phyloP scores from a whole-genome alignment of 2,329 filamentous ascomycete species.

The Trichoderma brevicompactum region DNA sequence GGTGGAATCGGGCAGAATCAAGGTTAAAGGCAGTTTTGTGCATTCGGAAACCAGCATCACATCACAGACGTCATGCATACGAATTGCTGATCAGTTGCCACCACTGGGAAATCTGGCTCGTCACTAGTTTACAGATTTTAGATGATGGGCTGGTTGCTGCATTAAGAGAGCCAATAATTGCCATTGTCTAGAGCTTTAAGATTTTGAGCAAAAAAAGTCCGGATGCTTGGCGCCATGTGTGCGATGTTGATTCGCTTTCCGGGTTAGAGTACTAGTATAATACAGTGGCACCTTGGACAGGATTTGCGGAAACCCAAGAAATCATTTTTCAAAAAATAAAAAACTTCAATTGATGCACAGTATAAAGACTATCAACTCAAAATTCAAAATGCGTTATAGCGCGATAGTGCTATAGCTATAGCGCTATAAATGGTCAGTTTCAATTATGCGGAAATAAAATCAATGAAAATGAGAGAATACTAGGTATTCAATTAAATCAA shows the following conservation, averaged over 20 bases:
- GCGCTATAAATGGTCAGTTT: too few species aligned
- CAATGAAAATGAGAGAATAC: too few species aligned
- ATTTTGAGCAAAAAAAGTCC: neutral
- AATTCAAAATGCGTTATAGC: too few species aligned
- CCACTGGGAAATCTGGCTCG: neutral
- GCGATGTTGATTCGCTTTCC: conserved; percentile 1
- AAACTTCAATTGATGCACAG: too few species aligned
- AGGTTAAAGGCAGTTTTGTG: neutral
- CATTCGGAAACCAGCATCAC: conserved; percentile 1
- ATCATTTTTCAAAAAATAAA: too few species aligned
- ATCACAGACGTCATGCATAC: conserved; percentile 20
- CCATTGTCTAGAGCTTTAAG: neutral
- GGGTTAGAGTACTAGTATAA: neutral
- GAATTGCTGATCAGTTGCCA: conserved; percentile 1
- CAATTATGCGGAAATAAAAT: too few species aligned
- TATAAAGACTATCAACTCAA: too few species aligned
- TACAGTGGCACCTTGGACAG: neutral
- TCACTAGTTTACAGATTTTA: neutral
- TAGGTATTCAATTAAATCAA: too few species aligned
- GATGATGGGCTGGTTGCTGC: neutral
- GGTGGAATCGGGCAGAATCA: neutral
- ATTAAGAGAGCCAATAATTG: neutral
- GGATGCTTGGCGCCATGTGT: conserved; percentile 12
- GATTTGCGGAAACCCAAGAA: neutral
- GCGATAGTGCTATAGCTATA: too few species aligned